These are phyloP conservation scores for Nothomitra cinnamomea DNA, from an alignment of 2,329 filamentous ascomycete genomes.

Conservation along the genomic window DNA sequence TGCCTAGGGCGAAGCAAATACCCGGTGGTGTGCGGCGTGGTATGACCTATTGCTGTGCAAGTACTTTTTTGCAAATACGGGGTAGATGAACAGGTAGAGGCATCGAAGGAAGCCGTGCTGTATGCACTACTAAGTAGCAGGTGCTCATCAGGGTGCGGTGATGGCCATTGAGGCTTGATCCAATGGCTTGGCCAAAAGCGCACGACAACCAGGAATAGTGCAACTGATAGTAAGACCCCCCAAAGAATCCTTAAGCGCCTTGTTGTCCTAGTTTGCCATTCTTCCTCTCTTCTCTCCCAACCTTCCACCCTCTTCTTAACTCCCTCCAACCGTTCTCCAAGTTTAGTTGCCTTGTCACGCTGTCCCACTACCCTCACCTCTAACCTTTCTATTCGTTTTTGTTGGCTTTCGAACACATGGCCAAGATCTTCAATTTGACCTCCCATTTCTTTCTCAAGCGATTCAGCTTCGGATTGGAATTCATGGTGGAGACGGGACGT, in stretches of 20 bases:
- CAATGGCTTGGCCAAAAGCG: not conserved
- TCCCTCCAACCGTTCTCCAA: constrained; percentile 46
- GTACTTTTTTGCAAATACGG: not conserved
- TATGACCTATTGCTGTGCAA: not conserved
- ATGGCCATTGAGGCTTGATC: not conserved
- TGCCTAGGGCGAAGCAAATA: not conserved
- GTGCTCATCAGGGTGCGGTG: not conserved
- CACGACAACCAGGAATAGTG: not conserved
- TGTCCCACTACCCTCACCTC: constrained; percentile 43
- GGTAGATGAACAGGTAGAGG: not conserved
- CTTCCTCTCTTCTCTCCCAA: constrained; percentile 28
- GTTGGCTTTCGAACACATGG: constrained; percentile 46
- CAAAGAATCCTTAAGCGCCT: constrained; percentile 3
- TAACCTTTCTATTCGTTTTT: constrained; percentile 42
- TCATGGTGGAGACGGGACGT: constrained; percentile 39
- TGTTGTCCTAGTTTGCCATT: constrained; percentile 4
- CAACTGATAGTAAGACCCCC: not conserved
- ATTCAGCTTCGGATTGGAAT: constrained; percentile 42
- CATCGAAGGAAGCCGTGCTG: too few species aligned
- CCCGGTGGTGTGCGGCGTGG: not conserved
- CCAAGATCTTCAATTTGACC: constrained; percentile 43
- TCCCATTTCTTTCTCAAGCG: constrained; percentile 42
- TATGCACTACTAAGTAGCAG: not conserved
- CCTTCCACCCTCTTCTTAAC: constrained; percentile 47
- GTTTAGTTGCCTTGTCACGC: constrained; percentile 38